A percentile compares a stretch with the other conserved stretches of the same genome.
These are phyloP conservation scores for Wickerhamomyces bovis DNA, from an alignment of 805 yeast species.

Conservation along the genomic window DNA sequence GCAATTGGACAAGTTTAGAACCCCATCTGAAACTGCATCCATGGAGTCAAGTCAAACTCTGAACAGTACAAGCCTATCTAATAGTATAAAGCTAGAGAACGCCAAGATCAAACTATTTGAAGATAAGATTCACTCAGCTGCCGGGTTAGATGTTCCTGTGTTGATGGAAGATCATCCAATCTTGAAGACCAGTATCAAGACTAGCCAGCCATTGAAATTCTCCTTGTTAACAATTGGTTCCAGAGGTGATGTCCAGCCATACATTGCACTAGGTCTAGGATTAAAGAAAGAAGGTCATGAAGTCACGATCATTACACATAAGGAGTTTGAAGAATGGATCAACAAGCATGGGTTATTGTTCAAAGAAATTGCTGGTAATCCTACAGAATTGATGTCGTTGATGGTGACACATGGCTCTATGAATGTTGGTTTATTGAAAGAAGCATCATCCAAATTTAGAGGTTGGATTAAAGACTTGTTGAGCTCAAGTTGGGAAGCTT, in stretches of 20 bases:
- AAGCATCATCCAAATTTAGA: constrained; percentile 73
- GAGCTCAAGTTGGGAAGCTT: constrained; percentile 76
- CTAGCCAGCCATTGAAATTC: constrained; percentile 50
- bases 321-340: constrained; percentile 76
- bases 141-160: constrained; percentile 63
- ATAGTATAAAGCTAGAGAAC: constrained; percentile 32
- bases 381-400: constrained; percentile 83
- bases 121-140: constrained; percentile 51
- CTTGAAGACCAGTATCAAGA: constrained; percentile 43
- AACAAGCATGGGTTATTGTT: constrained; percentile 60
- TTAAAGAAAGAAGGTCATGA: constrained; percentile 74
- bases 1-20: constrained; percentile 35
- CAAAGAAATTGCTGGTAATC: constrained; percentile 82
- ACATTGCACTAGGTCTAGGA: constrained; percentile 82
- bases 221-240: constrained; percentile 87
- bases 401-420: constrained; percentile 90
- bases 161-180: constrained; percentile 62
- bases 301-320: constrained; percentile 81
- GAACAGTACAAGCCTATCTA: constrained; percentile 11
- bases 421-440: constrained; percentile 75
- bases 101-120: constrained; percentile 66
- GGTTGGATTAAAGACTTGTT: constrained; percentile 79
- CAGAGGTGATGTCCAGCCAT: constrained; percentile 96
- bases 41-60: constrained; percentile 3
- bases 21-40: constrained; percentile 8